These are phyloP conservation scores for Xylariaceae sp. DNA, from an alignment of 2,329 filamentous ascomycete species.

Conservation along the genomic window DNA sequence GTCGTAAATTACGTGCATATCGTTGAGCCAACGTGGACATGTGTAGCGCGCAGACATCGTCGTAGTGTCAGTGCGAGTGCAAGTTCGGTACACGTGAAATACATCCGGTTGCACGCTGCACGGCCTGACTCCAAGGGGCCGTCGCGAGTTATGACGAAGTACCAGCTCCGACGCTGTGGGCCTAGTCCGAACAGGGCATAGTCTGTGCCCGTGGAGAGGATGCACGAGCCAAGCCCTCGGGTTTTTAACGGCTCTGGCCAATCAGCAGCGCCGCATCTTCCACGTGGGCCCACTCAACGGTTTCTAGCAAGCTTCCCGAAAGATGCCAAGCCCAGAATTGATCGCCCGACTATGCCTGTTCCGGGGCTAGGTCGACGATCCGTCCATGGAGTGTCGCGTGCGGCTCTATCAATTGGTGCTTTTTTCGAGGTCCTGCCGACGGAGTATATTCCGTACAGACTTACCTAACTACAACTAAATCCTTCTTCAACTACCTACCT, in stretches of 20 bases:
- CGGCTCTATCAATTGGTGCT: slow-evolving; percentile 1
- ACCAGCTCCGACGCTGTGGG: neutral
- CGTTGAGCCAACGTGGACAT: neutral
- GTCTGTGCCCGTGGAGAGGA: neutral
- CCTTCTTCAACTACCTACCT: too few relatives aligned
- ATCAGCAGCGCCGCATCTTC: slow-evolving; percentile 1
- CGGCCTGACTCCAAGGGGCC: neutral
- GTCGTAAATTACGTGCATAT: neutral
- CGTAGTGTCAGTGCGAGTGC: too few relatives aligned
- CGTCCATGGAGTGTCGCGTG: neutral
- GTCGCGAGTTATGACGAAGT: too few relatives aligned
- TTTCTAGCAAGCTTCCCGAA: slow-evolving; percentile 2
- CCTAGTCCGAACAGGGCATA: neutral
- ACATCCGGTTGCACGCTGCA: neutral
- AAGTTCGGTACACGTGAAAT: neutral
- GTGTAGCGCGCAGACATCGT: neutral
- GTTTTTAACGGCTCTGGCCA: slow-evolving; percentile 15
- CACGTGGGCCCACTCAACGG: slow-evolving; percentile 16
- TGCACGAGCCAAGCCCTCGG: slow-evolving; percentile 4
- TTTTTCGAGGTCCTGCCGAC: neutral
- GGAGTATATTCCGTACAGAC: too few relatives aligned
- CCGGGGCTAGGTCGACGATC: neutral
- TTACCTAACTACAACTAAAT: too few relatives aligned
- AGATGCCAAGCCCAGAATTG: neutral
- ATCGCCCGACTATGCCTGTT: neutral